These are phyloP conservation scores for Penicillium hordei DNA, from an alignment of 2,329 filamentous ascomycete species.

Conservation along the genomic window DNA sequence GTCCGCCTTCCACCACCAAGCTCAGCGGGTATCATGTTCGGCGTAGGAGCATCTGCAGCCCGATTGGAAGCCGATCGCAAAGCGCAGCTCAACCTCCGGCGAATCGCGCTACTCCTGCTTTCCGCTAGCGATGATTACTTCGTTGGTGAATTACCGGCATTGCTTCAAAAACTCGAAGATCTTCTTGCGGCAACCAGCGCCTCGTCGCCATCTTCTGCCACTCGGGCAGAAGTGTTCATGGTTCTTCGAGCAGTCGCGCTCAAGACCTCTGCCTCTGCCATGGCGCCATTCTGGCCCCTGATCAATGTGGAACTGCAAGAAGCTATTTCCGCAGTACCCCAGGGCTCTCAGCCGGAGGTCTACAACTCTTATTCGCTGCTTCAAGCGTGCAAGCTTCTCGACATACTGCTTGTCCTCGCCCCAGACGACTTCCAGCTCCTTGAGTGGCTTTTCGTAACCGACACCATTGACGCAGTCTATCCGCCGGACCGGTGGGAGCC, in stretches of 20 bases:
- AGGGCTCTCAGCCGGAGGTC: conserved; percentile 68
- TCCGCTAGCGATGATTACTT: conserved; percentile 77
- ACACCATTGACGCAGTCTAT: conserved; percentile 95
- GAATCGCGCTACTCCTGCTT: conserved; percentile 76
- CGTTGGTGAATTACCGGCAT: conserved; percentile 67
- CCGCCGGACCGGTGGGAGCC: conserved; percentile 68
- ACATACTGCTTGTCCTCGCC: conserved; percentile 78
- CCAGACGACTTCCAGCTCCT: conserved; percentile 98
- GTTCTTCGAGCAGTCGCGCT: conserved; percentile 79
- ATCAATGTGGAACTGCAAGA: conserved; percentile 83
- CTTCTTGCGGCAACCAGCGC: conserved; percentile 78
- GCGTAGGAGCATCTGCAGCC: conserved; percentile 92
- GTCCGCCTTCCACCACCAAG: conserved; percentile 78
- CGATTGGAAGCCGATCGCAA: conserved; percentile 92
- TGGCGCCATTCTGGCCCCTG: conserved; percentile 85
- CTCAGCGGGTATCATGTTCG: conserved; percentile 94
- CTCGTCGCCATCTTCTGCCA: conserved; percentile 87
- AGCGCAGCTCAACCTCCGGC: conserved; percentile 83
- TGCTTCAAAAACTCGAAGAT: conserved; percentile 84
- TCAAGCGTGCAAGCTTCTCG: conserved; percentile 91
- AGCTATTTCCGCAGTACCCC: conserved; percentile 71
- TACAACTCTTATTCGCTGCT: conserved; percentile 76
- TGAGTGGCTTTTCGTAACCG: conserved; percentile 95
- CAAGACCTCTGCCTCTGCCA: conserved; percentile 73
- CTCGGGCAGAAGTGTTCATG: conserved; percentile 86